phyloP scores from a whole-genome alignment of 129 eudicot genomes.

The Sambucus nigra region DNA sequence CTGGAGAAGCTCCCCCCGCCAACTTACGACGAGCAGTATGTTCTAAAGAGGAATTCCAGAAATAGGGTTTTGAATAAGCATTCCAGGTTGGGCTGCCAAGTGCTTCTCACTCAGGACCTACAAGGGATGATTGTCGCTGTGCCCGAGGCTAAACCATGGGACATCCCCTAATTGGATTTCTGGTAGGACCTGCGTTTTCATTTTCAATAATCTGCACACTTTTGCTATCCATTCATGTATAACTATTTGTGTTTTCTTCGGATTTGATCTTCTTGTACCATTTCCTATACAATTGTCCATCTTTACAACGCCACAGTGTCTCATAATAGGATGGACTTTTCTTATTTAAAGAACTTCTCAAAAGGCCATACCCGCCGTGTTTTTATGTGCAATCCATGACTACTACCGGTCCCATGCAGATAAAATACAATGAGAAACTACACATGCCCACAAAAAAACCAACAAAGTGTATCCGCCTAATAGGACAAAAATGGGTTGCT shows the following conservation, averaged over 20 bases:
- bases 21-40: constrained; percentile 77
- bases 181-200: neutral
- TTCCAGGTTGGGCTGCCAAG: constrained; percentile 91
- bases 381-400: no score
- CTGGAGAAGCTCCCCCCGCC: constrained; percentile 68
- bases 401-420: no score
- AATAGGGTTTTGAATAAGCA: constrained; percentile 71
- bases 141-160: constrained; percentile 94
- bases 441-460: no score
- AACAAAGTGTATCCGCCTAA: no score
- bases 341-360: no score
- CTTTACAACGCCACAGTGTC: no score
- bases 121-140: constrained; percentile 98
- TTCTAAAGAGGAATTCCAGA: constrained; percentile 68
- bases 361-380: no score
- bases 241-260: neutral
- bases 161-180: constrained; percentile 46
- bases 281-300: neutral
- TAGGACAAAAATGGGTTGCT: no score
- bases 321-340: neutral
- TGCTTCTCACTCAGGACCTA: constrained; percentile 56
- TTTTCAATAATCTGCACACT: constrained; percentile 7
- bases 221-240: neutral
- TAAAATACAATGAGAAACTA: no score
- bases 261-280: neutral